Conservation (phyloP, 805 yeast species). For the Wickerhamiella dianesei region DNA sequence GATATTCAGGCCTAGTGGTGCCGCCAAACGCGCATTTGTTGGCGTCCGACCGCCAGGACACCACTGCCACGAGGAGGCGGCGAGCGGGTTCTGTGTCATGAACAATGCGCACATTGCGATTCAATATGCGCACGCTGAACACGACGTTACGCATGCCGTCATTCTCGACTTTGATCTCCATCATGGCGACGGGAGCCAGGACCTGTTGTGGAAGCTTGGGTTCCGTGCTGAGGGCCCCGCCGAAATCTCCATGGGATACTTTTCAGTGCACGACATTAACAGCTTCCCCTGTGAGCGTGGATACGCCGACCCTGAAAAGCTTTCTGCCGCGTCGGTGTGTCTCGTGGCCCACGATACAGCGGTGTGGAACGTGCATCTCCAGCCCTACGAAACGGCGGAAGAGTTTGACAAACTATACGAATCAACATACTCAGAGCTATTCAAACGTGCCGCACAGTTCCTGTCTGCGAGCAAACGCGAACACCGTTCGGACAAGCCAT, state of each 20-base stretch:
- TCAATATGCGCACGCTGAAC: constrained; percentile 53
- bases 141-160: constrained; percentile 65
- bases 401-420: constrained; percentile 54
- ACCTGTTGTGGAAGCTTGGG: constrained; percentile 69
- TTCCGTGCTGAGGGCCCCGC: constrained; percentile 28
- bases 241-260: constrained; percentile 45
- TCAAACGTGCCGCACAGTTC: constrained; percentile 55
- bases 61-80: constrained; percentile 71
- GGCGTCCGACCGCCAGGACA: constrained; percentile 77
- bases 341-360: constrained; percentile 61
- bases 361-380: constrained; percentile 74
- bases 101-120: constrained; percentile 73
- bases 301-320: constrained; percentile 54
- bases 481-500: constrained; percentile 26
- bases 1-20: constrained; percentile 25
- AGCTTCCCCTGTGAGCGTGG: constrained; percentile 77
- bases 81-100: constrained; percentile 71
- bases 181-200: constrained; percentile 85
- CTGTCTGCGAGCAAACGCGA: constrained; percentile 2
- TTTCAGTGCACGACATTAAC: constrained; percentile 72
- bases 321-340: constrained; percentile 68
- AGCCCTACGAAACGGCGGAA: constrained; percentile 46
- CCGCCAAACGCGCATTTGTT: constrained; percentile 39
- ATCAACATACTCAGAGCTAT: constrained; percentile 44
- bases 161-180: constrained; percentile 73